Evolutionary conservation across 208 protist species (phyloP), one percentile per base, ranked within the genome.

Genomic region (Leishmania martiniquensis): DNA sequence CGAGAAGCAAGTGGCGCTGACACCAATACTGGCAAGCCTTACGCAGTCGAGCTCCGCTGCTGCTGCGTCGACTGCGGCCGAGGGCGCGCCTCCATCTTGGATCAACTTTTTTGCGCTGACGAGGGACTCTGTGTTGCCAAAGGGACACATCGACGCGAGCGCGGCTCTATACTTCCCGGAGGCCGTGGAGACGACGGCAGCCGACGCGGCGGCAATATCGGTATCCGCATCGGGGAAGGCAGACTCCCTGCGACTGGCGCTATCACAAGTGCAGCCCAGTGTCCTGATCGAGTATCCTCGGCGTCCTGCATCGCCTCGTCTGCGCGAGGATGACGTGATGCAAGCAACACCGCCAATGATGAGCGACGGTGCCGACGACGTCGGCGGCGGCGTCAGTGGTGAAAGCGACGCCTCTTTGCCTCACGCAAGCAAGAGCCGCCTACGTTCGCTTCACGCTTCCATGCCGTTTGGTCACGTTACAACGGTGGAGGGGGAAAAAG

Each of bases 261-360:
- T 29, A n/a, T 63, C 49, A 49, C 34, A 57, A 22, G 17, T 59
- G 34, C 32, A 29, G 17, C 10, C 22, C 52, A 62, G 34, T 51
- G 47, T 67, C 17, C 59, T 77, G 25, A 62, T 67, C 32, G 83
- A 72, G 72, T 91, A 90, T 72, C 89, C 87, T 17, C 89, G 86
- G 0, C 86, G 60, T 4, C 86, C 89, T 32, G 77, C 17, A 25
- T 55, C 45, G 45, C 82, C 87, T 20, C 85, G 73, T 3, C 60
- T 59, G 29, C 78, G 80, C 37, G 87, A 89, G 73, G 87, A 91
- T 44, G 81, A 91, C 55, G 74, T 91, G 57, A 65, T 75, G 59
- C 85, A 88, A 29, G 55, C 75, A 22, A 39, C 84, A 32, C 82
- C 87, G n/a, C 80, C 54, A 1, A 72, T 76, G 74, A 37, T 44